phyloP scores from a whole-genome alignment of 1,284 basidiomycete species.

The Tremellales sp. region DNA sequence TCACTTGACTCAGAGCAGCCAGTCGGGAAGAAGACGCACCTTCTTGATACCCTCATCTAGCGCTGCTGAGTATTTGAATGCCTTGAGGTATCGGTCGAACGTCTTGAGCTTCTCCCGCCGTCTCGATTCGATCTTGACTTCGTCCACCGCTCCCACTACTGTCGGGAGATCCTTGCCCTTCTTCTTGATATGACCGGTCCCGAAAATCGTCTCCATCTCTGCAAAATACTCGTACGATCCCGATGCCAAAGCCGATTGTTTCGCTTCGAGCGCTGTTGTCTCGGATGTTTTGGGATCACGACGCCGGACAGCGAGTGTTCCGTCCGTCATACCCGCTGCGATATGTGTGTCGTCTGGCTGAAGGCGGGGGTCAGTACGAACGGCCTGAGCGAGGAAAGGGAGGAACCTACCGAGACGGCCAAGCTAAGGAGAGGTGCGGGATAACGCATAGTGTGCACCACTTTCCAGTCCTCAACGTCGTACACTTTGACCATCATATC shows the following conservation, averaged over 20 bases:
- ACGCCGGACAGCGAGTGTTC: slow-evolving; percentile 82
- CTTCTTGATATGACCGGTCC: slow-evolving; percentile 58
- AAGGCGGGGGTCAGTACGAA: background rate
- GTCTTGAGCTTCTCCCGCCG: slow-evolving; percentile 71
- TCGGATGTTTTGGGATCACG: slow-evolving; percentile 72
- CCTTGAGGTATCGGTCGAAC: slow-evolving; percentile 86
- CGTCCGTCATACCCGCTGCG: slow-evolving; percentile 93
- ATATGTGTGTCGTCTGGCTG: slow-evolving; percentile 96
- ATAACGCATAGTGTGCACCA: slow-evolving; percentile 98
- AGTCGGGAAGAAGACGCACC: slow-evolving; percentile 50
- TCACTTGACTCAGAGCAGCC: background rate
- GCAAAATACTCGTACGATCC: slow-evolving; percentile 69
- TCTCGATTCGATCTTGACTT: slow-evolving; percentile 70
- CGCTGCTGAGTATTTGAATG: slow-evolving; percentile 92
- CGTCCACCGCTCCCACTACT: slow-evolving; percentile 57
- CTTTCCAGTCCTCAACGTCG: slow-evolving; percentile 88
- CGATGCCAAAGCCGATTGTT: slow-evolving; percentile 54
- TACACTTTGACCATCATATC: slow-evolving; percentile 99
- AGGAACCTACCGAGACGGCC: slow-evolving; percentile 72
- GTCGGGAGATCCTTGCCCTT: slow-evolving; percentile 54
- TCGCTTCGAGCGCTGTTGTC: slow-evolving; percentile 50
- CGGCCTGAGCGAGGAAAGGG: background rate
- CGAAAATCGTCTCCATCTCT: slow-evolving; percentile 58
- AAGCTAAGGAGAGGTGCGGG: slow-evolving; percentile 86
- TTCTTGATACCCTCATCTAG: slow-evolving; percentile 83